Evolutionary conservation across 2,329 filamentous ascomycete genomes (phyloP), one percentile per base, ranked within the genome.

Genomic region (Rhynchosporium graminicola): DNA sequence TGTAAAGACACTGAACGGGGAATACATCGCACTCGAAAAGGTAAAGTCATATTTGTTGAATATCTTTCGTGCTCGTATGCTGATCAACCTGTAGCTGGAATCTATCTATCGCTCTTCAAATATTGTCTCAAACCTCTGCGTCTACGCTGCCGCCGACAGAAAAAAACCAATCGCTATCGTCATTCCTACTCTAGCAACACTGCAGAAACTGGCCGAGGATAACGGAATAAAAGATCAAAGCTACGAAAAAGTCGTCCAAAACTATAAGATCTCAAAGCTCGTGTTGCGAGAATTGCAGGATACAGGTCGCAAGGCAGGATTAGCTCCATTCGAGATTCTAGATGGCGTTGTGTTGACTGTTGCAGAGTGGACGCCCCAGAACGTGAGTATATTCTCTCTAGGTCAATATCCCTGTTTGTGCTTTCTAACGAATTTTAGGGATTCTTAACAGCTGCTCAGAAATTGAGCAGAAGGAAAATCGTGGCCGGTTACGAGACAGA

Each of bases 21-120:
- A 98, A 81, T 98, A 98, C 78, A 96, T 98, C 76, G 94, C 93
- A 13, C 84, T 98, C 4, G 94, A 97, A 80, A 97, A 92, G 73
- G 74, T 65, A 62, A 5, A 20, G n/a, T 20, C 10, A 6, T 38
- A 8, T 26, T 15, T 20, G 7, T 7, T 29, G 20, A 29, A 20
- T 20, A 20, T 20, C 20, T 20, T 20, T 20, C 20, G 20, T 10
- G 1, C 5, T n/a, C n/a, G 8, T 9, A 45, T 57, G 61, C 33
- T 70, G 36, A 63, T 29, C 7, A 12, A 20, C 29, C 45, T 13
- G 67, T 73, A 79, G 81, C 87, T 97, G 62, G 93, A 97, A 79
- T 89, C 92, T 3, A 82, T 96, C 59, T 97, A 97, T 80, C 88
- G 92, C 64, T 87, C 90, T 47, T 84, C 83, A 15, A 81, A 84